Evolutionary conservation across 768 basidiomycete species (phyloP), one percentile per base, ranked within the genome.

Genomic region (Lactifluus rugatus): DNA sequence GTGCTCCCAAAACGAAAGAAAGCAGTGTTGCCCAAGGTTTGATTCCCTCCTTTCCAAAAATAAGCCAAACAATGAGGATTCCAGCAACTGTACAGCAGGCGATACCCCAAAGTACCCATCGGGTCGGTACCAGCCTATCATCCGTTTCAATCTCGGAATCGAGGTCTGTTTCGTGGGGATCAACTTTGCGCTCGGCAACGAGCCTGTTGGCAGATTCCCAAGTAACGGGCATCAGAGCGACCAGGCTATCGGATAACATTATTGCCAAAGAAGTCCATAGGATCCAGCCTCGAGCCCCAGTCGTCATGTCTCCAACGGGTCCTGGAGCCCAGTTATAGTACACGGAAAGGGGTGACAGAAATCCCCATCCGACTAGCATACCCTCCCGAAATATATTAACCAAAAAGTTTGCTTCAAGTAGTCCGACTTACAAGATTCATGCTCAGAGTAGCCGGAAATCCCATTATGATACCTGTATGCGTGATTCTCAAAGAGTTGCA

Each of bases 231-330:
- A 91, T 64, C 26, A 98, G 81, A 10, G 91, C 92, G 37, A 97
- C 78, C 58, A 97, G 70, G 52, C 86, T 87, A 72, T 98, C 95
- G 36, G 92, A 81, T 69, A 87, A 91, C 95, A 98, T 97, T 66
- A 95, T 88, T 4, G 93, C 94, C 36, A 98, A 78, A 1, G 93
- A 89, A 21, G 85, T 79, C 95, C 95, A 98, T n/a, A 98, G 80
- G 54, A 95, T 93, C 92, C 92, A 95, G 34, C 91, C 91, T 52
- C 94, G 81, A n/a, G 93, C 85, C 42, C 95, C 95, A 58, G 79
- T 78, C 5, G 84, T 78, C 80, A 93, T 91, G 64, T 91, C 89
- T 1, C 85, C 83, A 5, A 95, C 92, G 9, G 88, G 83, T 5
- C 93, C 95, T 46, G 95, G 93, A 0, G 95, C 94, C 95, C 95